Evolutionary conservation across 805 yeast species (phyloP), one percentile per base, ranked within the genome.

Genomic region (Wickerhamiella spandovensis): DNA sequence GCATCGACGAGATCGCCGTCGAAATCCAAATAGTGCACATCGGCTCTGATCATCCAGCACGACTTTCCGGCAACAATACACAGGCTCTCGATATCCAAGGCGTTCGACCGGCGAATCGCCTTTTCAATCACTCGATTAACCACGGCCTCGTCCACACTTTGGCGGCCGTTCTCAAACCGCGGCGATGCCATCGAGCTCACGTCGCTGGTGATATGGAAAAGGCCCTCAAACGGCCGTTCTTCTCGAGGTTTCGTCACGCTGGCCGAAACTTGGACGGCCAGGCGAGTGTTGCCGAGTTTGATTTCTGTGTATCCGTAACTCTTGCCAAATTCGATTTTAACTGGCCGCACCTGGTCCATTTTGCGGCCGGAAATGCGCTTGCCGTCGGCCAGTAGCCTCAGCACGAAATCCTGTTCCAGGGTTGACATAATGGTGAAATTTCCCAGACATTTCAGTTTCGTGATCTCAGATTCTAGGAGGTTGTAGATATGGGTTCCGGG

Each of bases 1-100:
- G 87, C 84, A 65, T 92, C 98, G 41, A 89, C 81, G 46, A 92
- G 75, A 18, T 94, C 94, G 42, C 98, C 98, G 66, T 92, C 98
- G 61, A 79, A 87, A 62, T 88, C 83, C 51, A 92, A 67, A 59
- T 85, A 84, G 61, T 88, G 95, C 17, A 92, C 78, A 62, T 89
- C 97, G 0, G 94, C 97, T 51, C 94, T 75, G 12, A 92, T 72
- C 50, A 80, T 74, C 98, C 98, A 92, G 62, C 95, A 88, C 56
- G 86, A 82, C 49, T 79, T 75, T 1, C 97, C 97, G 0, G 96
- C 95, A 21, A 84, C 77, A 44, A 92, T 86, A 68, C 97, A 90
- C 44, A 92, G 68, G 46, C 86, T 78, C 64, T 92, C 98, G 42
- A 90, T 73, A 66, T 92, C 98, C 44, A 92, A 68, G 0, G 97